These are phyloP conservation scores for Melaleuca quinquenervia DNA, from an alignment of 345 rosid species.

Conservation along the genomic window DNA sequence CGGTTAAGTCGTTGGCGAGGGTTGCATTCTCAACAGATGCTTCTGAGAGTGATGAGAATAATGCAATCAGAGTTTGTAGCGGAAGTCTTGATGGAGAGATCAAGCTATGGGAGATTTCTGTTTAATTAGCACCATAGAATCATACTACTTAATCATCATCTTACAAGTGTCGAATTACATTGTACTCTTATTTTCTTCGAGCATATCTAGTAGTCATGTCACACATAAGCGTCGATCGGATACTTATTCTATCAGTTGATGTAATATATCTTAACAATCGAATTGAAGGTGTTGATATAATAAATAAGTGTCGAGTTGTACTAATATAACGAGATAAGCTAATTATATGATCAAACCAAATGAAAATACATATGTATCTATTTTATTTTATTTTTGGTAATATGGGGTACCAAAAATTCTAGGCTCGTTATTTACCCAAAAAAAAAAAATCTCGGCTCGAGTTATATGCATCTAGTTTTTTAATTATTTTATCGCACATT, in stretches of 20 bases:
- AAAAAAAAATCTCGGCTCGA: not conserved
- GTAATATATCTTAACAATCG: not conserved
- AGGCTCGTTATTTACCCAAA: no score
- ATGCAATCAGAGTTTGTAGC: constrained; percentile 15
- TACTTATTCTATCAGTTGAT: not conserved
- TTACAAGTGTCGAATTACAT: not conserved
- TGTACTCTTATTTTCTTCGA: not conserved
- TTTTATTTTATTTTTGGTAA: not conserved
- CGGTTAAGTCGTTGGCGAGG: constrained; percentile 35
- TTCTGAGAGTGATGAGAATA: not conserved
- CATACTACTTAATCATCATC: not conserved
- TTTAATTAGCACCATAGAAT: not conserved
- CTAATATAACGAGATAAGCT: not conserved
- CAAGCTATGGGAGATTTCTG: constrained; percentile 26
- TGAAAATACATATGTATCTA: not conserved
- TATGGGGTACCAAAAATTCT: not conserved
- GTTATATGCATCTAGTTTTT: not conserved
- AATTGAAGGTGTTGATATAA: not conserved
- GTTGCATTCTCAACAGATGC: not conserved
- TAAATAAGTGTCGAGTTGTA: no score
- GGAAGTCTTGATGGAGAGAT: constrained; percentile 44
- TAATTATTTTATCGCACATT: not conserved
- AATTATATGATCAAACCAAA: not conserved
- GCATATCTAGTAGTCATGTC: not conserved
- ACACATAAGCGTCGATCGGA: not conserved